Conservation (phyloP, 805 yeast genomes). For the Kluyveromyces dobzhanskii region DNA sequence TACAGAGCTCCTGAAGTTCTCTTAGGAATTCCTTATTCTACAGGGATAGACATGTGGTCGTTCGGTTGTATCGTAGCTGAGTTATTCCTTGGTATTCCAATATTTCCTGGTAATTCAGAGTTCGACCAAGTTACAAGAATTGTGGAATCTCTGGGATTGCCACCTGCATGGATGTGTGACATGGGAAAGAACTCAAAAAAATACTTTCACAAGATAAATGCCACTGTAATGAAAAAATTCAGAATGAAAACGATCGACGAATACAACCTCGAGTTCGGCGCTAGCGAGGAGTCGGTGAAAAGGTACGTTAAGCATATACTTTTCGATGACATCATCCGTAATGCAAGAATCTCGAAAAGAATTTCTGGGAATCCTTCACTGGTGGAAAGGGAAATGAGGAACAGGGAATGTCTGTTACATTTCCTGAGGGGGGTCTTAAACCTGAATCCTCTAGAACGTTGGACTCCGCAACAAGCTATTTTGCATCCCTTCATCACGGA, state of each 20-base stretch:
- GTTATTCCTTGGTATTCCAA: constrained; percentile 80
- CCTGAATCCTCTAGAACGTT: constrained; percentile 84
- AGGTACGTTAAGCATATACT: constrained; percentile 64
- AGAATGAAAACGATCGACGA: constrained; percentile 42
- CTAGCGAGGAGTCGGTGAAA: constrained; percentile 69
- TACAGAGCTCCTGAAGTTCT: constrained; percentile 94
- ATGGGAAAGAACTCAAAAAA: constrained; percentile 79
- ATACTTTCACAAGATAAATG: constrained; percentile 34
- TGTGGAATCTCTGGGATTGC: constrained; percentile 71
- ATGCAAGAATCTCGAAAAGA: constrained; percentile 65
- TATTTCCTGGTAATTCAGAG: constrained; percentile 92
- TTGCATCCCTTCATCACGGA: constrained; percentile 84
- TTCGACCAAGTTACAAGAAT: constrained; percentile 83
- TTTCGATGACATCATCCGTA: constrained; percentile 64
- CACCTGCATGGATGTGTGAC: constrained; percentile 95
- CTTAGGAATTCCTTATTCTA: constrained; percentile 83
- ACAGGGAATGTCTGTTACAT: constrained; percentile 64
- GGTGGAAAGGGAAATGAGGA: constrained; percentile 63
- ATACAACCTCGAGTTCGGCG: constrained; percentile 32
- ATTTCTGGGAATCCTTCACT: constrained; percentile 28
- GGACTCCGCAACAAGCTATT: constrained; percentile 95
- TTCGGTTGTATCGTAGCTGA: constrained; percentile 90
- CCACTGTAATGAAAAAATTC: constrained; percentile 16
- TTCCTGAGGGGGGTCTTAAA: constrained; percentile 71
- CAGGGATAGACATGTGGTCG: constrained; percentile 97